A percentile compares a stretch with the other conserved stretches of the same genome.
These are phyloP conservation scores for Letharia lupina DNA, from an alignment of 495 filamentous ascomycete genomes.

Conservation along the genomic window DNA sequence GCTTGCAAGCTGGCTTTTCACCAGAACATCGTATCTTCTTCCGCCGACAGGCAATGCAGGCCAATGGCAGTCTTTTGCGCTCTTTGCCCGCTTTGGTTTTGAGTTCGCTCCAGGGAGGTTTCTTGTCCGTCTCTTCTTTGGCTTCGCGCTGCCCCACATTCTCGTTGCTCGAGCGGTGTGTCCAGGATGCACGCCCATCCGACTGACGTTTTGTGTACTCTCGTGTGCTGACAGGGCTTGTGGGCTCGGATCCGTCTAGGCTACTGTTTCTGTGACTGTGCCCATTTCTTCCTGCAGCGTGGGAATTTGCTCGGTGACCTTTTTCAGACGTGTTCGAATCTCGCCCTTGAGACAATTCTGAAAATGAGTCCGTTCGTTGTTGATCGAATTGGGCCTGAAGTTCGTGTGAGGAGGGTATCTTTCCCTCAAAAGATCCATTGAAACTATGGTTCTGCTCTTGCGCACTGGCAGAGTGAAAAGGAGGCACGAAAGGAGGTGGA, in stretches of 20 bases:
- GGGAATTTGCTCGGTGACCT: neutral
- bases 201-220: constrained; percentile 29
- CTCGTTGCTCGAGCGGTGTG: constrained; percentile 19
- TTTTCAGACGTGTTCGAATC: constrained; percentile 2
- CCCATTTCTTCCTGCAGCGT: constrained; percentile 8
- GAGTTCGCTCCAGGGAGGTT: constrained; percentile 84
- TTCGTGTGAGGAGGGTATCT: constrained; percentile 14
- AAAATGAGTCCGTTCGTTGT: constrained; percentile 9
- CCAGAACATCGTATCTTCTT: constrained; percentile 99
- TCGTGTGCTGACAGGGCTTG: constrained; percentile 41
- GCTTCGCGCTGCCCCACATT: constrained; percentile 24
- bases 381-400: constrained; percentile 12
- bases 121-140: constrained; percentile 49
- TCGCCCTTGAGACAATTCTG: constrained; percentile 11
- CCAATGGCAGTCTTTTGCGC: constrained; percentile 82
- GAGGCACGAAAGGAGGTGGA: constrained; percentile 13
- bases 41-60: constrained; percentile 89
- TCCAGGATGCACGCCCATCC: constrained; percentile 7
- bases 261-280: constrained; percentile 18
- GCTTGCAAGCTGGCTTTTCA: constrained; percentile 94
- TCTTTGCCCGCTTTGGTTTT: constrained; percentile 99
- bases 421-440: constrained; percentile 12
- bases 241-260: constrained; percentile 36
- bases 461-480: constrained; percentile 12
- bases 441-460: constrained; percentile 15